Base-by-base conservation (phyloP, 2,329 filamentous ascomycete species). In the Colletotrichum eremochloae region DNA sequence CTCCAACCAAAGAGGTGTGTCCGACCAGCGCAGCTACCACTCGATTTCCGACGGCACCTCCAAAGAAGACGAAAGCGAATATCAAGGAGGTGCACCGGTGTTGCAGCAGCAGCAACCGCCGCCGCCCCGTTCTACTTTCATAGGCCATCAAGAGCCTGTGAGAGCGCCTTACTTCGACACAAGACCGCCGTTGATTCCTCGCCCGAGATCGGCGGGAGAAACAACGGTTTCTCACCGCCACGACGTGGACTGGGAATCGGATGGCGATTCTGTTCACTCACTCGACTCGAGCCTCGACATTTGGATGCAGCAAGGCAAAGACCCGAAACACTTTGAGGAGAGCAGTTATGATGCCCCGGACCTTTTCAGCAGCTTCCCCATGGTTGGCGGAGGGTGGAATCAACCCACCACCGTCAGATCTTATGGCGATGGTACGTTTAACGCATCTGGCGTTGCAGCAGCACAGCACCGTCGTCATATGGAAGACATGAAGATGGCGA, bases 331-430 rank as follows among this genome's bases (percentile, higher is more conserved):
- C 9, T 24, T 36, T 3, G 67, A 40, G 0, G 36, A 53, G 0
- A 36, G 29, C 40, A 31, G 52, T 2, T 77, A 80, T 36, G 75
- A 75, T 0, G 88, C 87, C 5, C 88, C 88, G 0, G 88, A 90
- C 68, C 80, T 90, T 1, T 90, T 90, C 71, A 82, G 84, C n/a
- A 82, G 84, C 24, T 89, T 90, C 69, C 87, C 88, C 0, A 79
- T 79, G 0, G 80, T 77, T 8, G 77, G 81, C 0, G 77, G 78
- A 20, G 81, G 82, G 12, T 90, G 88, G 88, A 82, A 84, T 24
- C 81, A 83, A 12, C 82, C 85, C 11, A 82, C 81, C 36, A 86
- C 88, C 79, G 86, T 87, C 74, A 84, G 85, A 5, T 18, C 61
- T 1, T 81, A 60, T 76, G 77, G 52, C 20, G 46, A 48, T 78